Base-by-base conservation (phyloP, 148 eudicot species). In the Rhododendron ovatum region DNA sequence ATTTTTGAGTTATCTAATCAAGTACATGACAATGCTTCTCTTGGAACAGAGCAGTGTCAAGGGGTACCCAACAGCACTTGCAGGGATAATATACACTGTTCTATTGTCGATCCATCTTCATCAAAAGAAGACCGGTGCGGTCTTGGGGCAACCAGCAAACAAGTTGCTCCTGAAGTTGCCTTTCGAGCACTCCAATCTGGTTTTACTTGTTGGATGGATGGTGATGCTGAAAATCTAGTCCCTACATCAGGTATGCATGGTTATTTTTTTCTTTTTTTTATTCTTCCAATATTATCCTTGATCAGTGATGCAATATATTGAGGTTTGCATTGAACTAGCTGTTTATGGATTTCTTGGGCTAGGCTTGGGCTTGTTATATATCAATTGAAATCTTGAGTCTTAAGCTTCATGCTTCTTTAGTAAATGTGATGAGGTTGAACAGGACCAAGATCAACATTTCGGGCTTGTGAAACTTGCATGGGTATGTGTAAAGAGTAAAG, bases 81-180 rank as follows among this genome's bases (percentile, higher is more conserved):
- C 76, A 76, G 83, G 74, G 74, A 65, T 63, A 79, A 84, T 80
- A 33, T 83, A 50, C 82, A 74, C 41, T 50, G 76, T 87, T 86
- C 90, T 63, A 61, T 85, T 74, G 47, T 65, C 20, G 74, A 84
- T 84, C 85, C 87, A 87, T 84, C 84, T 48, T 47, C 84, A 83
- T 86, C 87, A 55, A 82, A 88, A 69, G 92, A 85, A 85, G 86
- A 61, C 48, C 43, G 50, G 69, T 48, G 86, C 69, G 88, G 83
- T 33, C 85, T 77, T 85, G 41, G 30, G 55, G 74, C 35, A 77
- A 65, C 74, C 67, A 50, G 28, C 18, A 85, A 71, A 74, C 75
- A 61, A 41, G 63, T 82, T 80, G 65, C 26, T 82, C 48, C 86
- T 81, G 88, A 88, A 82, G 82, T 63, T 84, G 84, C 57, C 69